phyloP scores from a whole-genome alignment of 192 early-diverging fungal genomes.

The Powellomyces hirtus region DNA sequence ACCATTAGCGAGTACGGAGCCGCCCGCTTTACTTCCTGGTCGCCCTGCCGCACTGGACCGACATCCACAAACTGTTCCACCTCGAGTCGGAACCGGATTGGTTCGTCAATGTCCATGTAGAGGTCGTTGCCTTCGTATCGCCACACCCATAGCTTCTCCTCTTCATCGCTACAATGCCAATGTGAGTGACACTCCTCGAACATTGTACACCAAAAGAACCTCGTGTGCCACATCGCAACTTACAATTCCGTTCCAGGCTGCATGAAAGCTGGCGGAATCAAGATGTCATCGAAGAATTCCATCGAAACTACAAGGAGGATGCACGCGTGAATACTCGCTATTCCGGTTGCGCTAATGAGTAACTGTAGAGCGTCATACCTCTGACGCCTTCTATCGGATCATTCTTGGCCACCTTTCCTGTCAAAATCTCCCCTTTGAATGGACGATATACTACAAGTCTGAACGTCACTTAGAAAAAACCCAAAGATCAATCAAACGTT shows the following conservation, averaged over 20 bases:
- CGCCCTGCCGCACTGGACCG: constrained; percentile 42
- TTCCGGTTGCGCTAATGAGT: too few relatives aligned
- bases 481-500: neutral
- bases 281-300: constrained; percentile 92
- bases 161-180: constrained; percentile 46
- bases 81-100: constrained; percentile 75
- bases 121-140: constrained; percentile 63
- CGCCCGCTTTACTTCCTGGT: neutral
- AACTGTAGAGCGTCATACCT: constrained; percentile 63
- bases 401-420: constrained; percentile 71
- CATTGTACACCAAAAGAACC: neutral
- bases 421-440: constrained; percentile 82
- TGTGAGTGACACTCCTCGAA: neutral
- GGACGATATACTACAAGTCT: constrained; percentile 88
- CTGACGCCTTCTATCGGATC: constrained; percentile 65
- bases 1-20: constrained; percentile 14
- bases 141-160: constrained; percentile 85
- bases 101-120: constrained; percentile 79
- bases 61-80: constrained; percentile 75
- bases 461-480: constrained; percentile 59
- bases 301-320: constrained; percentile 57
- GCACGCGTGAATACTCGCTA: too few relatives aligned
- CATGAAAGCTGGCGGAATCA: constrained; percentile 66
- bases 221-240: constrained; percentile 16
- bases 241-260: constrained; percentile 66